Conservation (phyloP, 1,139 yeast species). For the Saccharomyces hybrid region DNA sequence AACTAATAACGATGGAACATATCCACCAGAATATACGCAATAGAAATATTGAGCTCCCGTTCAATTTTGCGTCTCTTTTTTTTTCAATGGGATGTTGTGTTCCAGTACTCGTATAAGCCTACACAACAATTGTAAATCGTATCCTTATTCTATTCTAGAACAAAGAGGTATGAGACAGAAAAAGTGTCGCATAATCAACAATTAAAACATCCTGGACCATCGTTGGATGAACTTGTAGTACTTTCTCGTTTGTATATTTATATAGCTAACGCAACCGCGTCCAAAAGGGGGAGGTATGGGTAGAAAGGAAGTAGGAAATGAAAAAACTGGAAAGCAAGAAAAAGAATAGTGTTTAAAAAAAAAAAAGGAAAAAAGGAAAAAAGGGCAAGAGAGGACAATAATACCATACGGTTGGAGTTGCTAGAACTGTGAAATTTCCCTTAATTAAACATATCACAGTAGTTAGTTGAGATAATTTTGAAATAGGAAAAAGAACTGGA, state of each 20-base stretch:
- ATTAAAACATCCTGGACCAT: too few relatives aligned
- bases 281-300: not conserved
- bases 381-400: not conserved
- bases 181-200: not conserved
- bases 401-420: not conserved
- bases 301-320: not conserved
- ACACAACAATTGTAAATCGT: too few relatives aligned
- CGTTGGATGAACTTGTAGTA: too few relatives aligned
- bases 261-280: not conserved
- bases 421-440: not conserved
- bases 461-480: not conserved
- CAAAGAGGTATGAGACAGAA: constrained; percentile 1
- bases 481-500: not conserved
- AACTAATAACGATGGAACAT: not conserved
- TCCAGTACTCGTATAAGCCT: too few relatives aligned
- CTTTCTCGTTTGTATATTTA: not conserved
- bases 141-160: not conserved
- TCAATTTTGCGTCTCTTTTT: not conserved
- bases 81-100: not conserved
- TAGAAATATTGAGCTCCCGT: too few relatives aligned
- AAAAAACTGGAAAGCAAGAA: not conserved
- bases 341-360: not conserved
- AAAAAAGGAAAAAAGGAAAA: not conserved
- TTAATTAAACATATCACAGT: not conserved
- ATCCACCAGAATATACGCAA: too few relatives aligned